Conservation (phyloP, 805 yeast genomes). For the Saccharomyces eubayanus region DNA sequence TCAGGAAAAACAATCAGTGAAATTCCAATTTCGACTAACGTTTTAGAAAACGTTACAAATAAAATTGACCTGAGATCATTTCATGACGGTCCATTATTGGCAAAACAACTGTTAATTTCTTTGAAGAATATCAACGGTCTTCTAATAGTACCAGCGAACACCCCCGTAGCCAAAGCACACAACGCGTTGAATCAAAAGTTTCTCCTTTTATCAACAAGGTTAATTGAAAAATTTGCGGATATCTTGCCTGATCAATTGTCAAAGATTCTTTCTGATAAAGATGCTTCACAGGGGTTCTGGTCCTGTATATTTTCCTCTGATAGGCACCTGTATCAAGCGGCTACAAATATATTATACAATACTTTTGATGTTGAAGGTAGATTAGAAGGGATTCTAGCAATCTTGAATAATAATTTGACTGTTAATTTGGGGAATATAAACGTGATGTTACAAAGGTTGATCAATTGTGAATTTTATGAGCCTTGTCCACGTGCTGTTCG, state of each 20-base stretch:
- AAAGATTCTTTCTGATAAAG: constrained; percentile 34
- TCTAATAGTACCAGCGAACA: constrained; percentile 18
- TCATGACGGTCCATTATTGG: constrained; percentile 27
- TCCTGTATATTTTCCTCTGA: constrained; percentile 62
- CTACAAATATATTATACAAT: constrained; percentile 64
- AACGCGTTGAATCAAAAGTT: constrained; percentile 23
- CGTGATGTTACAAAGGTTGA: constrained; percentile 38
- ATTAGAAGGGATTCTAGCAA: constrained; percentile 57
- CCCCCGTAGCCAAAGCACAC: constrained; percentile 18
- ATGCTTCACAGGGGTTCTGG: constrained; percentile 59
- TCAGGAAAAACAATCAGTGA: constrained; percentile 23
- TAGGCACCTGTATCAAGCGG: constrained; percentile 51
- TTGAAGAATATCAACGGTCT: constrained; percentile 29
- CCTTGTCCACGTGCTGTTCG: constrained; percentile 71
- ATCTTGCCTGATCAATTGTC: constrained; percentile 32
- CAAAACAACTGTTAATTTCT: constrained; percentile 24
- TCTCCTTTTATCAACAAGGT: constrained; percentile 26
- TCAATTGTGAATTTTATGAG: constrained; percentile 45
- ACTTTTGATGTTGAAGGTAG: constrained; percentile 76
- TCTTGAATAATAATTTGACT: constrained; percentile 39
- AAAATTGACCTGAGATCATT: constrained; percentile 21
- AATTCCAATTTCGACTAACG: constrained; percentile 25
- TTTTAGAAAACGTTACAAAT: constrained; percentile 26
- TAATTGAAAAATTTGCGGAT: constrained; percentile 36
- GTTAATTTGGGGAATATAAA: constrained; percentile 43